Base-by-base conservation (phyloP, 108 stramenopile genomes). In the Schizochytrium sp. region DNA sequence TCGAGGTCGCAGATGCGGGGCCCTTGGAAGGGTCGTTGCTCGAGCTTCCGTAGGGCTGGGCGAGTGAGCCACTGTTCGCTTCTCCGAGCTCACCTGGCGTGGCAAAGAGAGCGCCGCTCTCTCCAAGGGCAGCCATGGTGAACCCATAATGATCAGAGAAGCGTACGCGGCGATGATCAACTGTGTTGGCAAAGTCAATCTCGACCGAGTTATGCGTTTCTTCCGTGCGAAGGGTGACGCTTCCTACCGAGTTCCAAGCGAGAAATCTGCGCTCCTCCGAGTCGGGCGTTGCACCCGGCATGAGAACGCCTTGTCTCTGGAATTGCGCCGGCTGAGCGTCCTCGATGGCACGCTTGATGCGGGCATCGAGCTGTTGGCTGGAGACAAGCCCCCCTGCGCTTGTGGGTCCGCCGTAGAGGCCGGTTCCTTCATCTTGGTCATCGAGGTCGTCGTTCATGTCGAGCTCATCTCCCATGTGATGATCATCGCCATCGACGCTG, bases 161-260 rank as follows among this genome's bases (percentile, higher is more conserved):
- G 48, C 76, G 76, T 16, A 83, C 76, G 48, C 51, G 45, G 8
- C 76, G 76, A 23, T 83, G 76, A 18, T 83, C 51, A 10, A 69
- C 63, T 6, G 76, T 53, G 76, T 83, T 53, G n/a, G 76, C 76
- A 83, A 83, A 83, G n/a, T 83, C 76, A 12, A 83, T 83, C 23
- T 83, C 76, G 51, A 83, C 51, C n/a, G 76, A 83, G 19, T 47
- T 83, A 23, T 83, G 51, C 43, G 76, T 53, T 16, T 83, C 76
- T 23, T 83, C 76, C 19, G 76, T 53, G 51, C 76, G 76, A 53
- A 53, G 16, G n/a, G 51, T 83, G 4, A 83, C 48, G 28, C 76
- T 53, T 34, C 76, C 76, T 6, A 53, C 28, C 16, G 48, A 53
- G 76, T 83, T 83, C 76, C 76, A 83, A 0, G 76, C 76, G 5